Conservation (phyloP, 2,329 filamentous ascomycete species). For the Colletotrichum chlorophyti region DNA sequence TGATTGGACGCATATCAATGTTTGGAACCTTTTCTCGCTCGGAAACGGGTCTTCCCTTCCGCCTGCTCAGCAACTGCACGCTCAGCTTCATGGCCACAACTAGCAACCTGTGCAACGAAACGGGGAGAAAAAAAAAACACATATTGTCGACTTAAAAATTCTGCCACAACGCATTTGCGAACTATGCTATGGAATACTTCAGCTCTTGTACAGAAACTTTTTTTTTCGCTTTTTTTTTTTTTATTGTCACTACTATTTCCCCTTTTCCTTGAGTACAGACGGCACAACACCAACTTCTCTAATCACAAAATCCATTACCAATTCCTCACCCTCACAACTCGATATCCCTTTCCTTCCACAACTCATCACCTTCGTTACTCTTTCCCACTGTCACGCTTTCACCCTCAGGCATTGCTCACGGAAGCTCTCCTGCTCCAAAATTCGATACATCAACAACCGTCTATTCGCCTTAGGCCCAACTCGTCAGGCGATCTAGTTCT, state of each 20-base stretch:
- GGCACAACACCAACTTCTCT: neutral
- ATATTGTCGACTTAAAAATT: conserved; percentile 24
- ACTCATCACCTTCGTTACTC: too few relatives aligned
- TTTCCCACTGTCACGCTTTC: too few relatives aligned
- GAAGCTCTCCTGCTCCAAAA: too few relatives aligned
- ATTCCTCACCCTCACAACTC: too few relatives aligned
- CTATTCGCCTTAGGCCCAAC: too few relatives aligned
- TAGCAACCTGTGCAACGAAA: neutral
- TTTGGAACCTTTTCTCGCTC: conserved; percentile 1
- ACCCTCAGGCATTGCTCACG: too few relatives aligned
- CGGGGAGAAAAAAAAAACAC: too few relatives aligned
- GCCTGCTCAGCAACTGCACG: neutral
- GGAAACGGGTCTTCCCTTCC: neutral
- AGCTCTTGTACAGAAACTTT: conserved; percentile 18
- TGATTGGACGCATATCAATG: too few relatives aligned
- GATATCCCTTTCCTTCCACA: neutral
- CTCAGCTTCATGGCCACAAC: neutral
- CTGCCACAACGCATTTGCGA: conserved; percentile 20
- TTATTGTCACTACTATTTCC: conserved; percentile 16
- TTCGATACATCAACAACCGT: too few relatives aligned
- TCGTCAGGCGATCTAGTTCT: too few relatives aligned
- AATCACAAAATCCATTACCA: neutral
- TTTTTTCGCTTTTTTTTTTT: conserved; percentile 25
- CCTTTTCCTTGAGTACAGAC: conserved; percentile 21
- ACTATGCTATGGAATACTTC: conserved; percentile 13